Percentiles rank a stretch among this genome's conserved stretches.
These are phyloP conservation scores for Aspergillus caelatus DNA, from an alignment of 2,329 filamentous ascomycete genomes.

Conservation along the genomic window DNA sequence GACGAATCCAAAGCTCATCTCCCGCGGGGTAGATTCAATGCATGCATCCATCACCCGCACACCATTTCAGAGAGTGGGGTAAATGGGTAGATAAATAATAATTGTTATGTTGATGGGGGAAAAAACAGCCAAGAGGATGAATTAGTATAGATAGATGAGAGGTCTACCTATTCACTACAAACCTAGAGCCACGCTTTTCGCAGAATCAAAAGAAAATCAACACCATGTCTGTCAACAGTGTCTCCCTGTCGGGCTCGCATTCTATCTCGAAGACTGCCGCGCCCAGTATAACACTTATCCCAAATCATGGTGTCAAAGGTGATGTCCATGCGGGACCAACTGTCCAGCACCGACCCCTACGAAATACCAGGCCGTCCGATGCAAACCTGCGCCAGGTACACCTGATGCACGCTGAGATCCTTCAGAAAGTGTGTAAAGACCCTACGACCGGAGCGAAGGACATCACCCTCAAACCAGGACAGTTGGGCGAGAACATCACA, in stretches of 20 bases:
- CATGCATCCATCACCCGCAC: not conserved
- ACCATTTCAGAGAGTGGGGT: not conserved
- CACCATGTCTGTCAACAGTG: not conserved
- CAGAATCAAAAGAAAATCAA: not conserved
- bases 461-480: not conserved
- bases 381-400: not conserved
- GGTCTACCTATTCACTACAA: not conserved
- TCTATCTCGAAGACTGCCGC: not conserved
- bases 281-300: not conserved
- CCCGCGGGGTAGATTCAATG: not conserved
- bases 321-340: not conserved
- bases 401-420: not conserved
- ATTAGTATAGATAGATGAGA: not conserved
- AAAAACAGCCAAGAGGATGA: not conserved
- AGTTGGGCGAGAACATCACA: conserved; percentile 16
- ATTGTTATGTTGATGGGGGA: not conserved
- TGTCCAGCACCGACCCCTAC: not conserved
- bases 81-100: not conserved
- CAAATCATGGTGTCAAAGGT: not conserved
- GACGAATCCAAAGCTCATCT: not conserved
- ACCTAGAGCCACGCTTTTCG: not conserved
- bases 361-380: not conserved
- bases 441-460: not conserved
- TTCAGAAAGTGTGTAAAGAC: not conserved
- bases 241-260: not conserved